Base-by-base conservation (phyloP, 2,329 filamentous ascomycete species). In the Ascochyta pisi region DNA sequence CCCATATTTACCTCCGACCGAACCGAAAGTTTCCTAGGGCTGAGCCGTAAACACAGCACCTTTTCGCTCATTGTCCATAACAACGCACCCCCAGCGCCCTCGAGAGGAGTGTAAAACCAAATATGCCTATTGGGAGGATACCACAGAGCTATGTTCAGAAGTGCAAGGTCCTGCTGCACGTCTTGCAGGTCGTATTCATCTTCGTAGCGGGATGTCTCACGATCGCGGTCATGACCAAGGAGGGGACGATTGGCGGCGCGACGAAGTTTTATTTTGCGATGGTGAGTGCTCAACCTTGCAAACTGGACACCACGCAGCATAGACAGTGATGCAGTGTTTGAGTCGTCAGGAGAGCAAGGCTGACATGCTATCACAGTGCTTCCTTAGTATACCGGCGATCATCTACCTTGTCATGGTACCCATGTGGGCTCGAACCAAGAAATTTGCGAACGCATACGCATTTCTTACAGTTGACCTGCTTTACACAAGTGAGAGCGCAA, bases 391-490 rank as follows among this genome's bases (percentile, higher is more conserved):
- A 38, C 84, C 84, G 12, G 82, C 82, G 26, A 75, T 87, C 33
- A 77, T 86, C 54, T 88, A 87, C 69, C 82, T 86, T 50, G 78
- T 82, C 41, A 84, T 84, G 69, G 82, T 85, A 4, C 85, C 85
- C 5, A 83, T 85, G 76, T 87, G 84, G 82, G 80, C 80, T 23
- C 82, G 85, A 59, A 82, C 84, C 24, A 78, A 79, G 61, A 79
- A 81, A 47, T 85, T 87, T 65, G 82, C 83, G 53, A 86, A 86
- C 63, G 81, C 83, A 34, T 86, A 86, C 66, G 84, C 83, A 48
- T 86, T 86, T 66, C 81, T 83, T 8, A 74, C 77, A 2, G 69
- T 87, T 53, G 85, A 88, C 63, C 70, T 78, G 13, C 64, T 86
- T 23, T 85, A 65, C 49, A 64, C 69, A 63, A 68, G 53, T 56